Conservation (phyloP, 352 stramenopile genomes). For the Aphanomyces invadans region DNA sequence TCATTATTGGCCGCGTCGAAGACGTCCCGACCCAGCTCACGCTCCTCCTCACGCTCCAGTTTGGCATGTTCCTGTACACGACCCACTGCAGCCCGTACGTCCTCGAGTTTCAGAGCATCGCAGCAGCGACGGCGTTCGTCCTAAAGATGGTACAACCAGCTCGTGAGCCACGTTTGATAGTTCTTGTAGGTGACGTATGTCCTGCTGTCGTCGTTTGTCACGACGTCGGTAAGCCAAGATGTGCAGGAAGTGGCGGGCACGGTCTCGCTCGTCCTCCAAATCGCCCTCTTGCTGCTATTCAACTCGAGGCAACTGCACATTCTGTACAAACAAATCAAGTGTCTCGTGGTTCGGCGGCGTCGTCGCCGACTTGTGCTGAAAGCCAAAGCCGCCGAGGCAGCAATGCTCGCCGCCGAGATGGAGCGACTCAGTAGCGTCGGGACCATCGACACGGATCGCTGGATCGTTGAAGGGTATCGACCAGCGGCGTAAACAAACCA, state of each 20-base stretch:
- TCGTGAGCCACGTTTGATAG: no score
- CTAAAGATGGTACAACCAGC: conserved; percentile 51
- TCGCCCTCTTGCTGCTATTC: conserved; percentile 57
- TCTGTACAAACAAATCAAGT: conserved; percentile 67
- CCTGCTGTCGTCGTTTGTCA: conserved; percentile 72
- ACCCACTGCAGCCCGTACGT: conserved; percentile 55
- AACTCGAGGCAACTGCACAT: conserved; percentile 72
- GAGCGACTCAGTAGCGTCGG: neutral
- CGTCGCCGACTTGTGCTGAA: conserved; percentile 25
- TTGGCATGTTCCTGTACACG: conserved; percentile 67
- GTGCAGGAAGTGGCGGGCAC: conserved; percentile 54
- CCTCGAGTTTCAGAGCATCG: conserved; percentile 65
- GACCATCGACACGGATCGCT: neutral
- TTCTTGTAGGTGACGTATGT: conserved; percentile 62
- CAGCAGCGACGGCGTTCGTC: conserved; percentile 58
- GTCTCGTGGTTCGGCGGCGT: conserved; percentile 44
- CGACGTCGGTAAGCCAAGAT: conserved; percentile 34
- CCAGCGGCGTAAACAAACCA: neutral
- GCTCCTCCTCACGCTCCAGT: conserved; percentile 58
- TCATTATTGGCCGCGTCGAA: conserved; percentile 66
- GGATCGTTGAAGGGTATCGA: neutral
- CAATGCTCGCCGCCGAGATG: neutral
- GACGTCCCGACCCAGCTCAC: conserved; percentile 67
- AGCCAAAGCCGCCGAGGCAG: neutral
- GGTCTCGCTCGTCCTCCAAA: conserved; percentile 56